phyloP scores from a whole-genome alignment of 305 asterid genomes.

The Fraxinus albicans region DNA sequence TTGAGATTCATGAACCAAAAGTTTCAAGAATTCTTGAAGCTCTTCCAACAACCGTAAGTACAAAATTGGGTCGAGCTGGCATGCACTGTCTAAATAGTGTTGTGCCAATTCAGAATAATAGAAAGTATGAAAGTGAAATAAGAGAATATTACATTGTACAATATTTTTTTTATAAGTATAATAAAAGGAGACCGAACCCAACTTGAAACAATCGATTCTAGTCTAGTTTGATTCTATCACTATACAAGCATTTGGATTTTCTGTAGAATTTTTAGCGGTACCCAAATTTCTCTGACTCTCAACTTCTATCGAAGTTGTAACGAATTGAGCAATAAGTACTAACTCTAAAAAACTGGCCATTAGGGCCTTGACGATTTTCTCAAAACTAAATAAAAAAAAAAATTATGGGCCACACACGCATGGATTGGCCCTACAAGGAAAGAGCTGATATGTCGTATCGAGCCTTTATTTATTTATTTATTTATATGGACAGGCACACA shows the following conservation, averaged over 20 bases:
- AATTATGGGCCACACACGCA: neutral
- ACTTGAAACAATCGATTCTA: neutral
- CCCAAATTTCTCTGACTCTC: neutral
- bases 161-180: neutral
- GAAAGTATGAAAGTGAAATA: neutral
- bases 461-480: neutral
- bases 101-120: neutral
- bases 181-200: neutral
- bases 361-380: neutral
- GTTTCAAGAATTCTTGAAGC: constrained; percentile 5
- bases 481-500: neutral
- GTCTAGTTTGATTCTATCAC: neutral
- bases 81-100: neutral
- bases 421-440: neutral
- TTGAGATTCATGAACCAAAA: constrained; percentile 19
- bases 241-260: neutral
- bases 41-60: neutral
- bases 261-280: neutral
- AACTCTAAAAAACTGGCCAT: neutral
- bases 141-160: neutral
- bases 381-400: neutral
- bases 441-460: neutral
- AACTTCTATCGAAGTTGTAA: neutral
- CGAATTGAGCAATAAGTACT: neutral
- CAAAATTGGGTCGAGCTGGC: neutral